Percentiles rank a stretch among this genome's conserved stretches.
Evolutionary conservation across 2,329 filamentous ascomycete genomes (phyloP).

Genomic region (Penicillium sp.): DNA sequence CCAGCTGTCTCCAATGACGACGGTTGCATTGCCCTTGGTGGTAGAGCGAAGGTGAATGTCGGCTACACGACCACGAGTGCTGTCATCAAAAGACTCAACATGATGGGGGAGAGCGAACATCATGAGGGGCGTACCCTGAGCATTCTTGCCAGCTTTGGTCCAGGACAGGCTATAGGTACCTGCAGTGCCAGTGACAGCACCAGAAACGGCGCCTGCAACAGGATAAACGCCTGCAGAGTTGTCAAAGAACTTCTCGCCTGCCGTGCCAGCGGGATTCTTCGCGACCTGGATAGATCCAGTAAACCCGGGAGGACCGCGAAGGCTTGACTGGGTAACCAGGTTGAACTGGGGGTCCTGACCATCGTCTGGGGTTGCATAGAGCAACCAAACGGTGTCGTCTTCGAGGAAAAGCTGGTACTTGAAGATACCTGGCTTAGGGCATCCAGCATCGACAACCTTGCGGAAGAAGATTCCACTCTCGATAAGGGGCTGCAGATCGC

Average conservation of each 20-base stretch:
- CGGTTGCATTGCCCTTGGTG: slow-evolving; percentile 79
- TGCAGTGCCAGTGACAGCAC: slow-evolving; percentile 55
- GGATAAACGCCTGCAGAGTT: slow-evolving; percentile 75
- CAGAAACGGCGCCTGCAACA: slow-evolving; percentile 64
- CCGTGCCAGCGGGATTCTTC: slow-evolving; percentile 65
- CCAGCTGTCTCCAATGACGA: slow-evolving; percentile 72
- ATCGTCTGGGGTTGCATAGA: slow-evolving; percentile 69
- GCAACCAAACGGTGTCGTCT: slow-evolving; percentile 73
- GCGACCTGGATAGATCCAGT: slow-evolving; percentile 79
- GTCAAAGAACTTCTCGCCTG: slow-evolving; percentile 72
- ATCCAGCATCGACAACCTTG: slow-evolving; percentile 57
- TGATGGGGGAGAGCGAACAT: slow-evolving; percentile 94
- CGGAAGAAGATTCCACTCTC: slow-evolving; percentile 75
- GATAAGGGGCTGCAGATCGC: slow-evolving; percentile 68
- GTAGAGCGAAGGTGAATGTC: slow-evolving; percentile 71
- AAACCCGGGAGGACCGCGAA: slow-evolving; percentile 69
- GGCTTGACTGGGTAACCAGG: slow-evolving; percentile 65
- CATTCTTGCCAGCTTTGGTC: slow-evolving; percentile 66
- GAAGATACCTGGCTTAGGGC: slow-evolving; percentile 63
- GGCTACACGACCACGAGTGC: slow-evolving; percentile 53
- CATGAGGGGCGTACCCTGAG: slow-evolving; percentile 60
- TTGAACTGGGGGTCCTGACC: slow-evolving; percentile 67
- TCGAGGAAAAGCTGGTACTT: slow-evolving; percentile 77
- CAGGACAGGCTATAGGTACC: slow-evolving; percentile 77
- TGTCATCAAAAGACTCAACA: slow-evolving; percentile 68